Conservation (phyloP, 2,329 filamentous ascomycete genomes). For the Helminthosporium solani region DNA sequence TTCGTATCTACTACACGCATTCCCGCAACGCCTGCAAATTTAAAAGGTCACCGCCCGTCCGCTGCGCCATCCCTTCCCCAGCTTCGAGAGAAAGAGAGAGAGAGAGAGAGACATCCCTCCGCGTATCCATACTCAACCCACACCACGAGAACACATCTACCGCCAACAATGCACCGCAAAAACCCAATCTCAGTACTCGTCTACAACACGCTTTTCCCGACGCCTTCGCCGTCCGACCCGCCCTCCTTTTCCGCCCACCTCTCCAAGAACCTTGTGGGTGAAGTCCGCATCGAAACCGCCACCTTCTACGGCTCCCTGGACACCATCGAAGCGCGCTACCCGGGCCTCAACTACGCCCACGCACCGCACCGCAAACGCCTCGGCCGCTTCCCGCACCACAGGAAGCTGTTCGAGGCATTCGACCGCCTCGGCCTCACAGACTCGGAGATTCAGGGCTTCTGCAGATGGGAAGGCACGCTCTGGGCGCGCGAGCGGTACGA, state of each 20-base stretch:
- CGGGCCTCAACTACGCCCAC: slow-evolving; percentile 75
- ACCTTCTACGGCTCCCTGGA: slow-evolving; percentile 78
- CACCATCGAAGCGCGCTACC: slow-evolving; percentile 78
- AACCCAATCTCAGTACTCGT: slow-evolving; percentile 69
- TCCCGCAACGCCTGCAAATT: too few species aligned
- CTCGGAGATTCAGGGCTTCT: slow-evolving; percentile 68
- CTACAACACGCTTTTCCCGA: slow-evolving; percentile 72
- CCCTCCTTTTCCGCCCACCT: slow-evolving; percentile 70
- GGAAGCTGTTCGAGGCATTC: slow-evolving; percentile 73
- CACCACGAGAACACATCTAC: slow-evolving; percentile 3
- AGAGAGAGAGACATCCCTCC: too few species aligned
- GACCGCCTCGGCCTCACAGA: slow-evolving; percentile 68
- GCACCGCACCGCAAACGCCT: slow-evolving; percentile 74
- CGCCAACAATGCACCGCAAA: slow-evolving; percentile 64
- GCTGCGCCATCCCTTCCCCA: slow-evolving; percentile 5
- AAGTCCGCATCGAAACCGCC: slow-evolving; percentile 76
- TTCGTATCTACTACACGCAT: too few species aligned
- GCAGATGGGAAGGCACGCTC: slow-evolving; percentile 79
- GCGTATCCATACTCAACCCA: slow-evolving; percentile 4
- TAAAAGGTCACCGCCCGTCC: not conserved
- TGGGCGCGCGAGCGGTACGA: slow-evolving; percentile 83
- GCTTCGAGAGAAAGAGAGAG: too few species aligned
- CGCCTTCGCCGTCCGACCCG: slow-evolving; percentile 66
- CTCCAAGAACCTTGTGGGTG: slow-evolving; percentile 69
- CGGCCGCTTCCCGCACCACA: slow-evolving; percentile 73